phyloP scores from a whole-genome alignment of 176 grass and related monocot genomes.

The Metroxylon sagu region DNA sequence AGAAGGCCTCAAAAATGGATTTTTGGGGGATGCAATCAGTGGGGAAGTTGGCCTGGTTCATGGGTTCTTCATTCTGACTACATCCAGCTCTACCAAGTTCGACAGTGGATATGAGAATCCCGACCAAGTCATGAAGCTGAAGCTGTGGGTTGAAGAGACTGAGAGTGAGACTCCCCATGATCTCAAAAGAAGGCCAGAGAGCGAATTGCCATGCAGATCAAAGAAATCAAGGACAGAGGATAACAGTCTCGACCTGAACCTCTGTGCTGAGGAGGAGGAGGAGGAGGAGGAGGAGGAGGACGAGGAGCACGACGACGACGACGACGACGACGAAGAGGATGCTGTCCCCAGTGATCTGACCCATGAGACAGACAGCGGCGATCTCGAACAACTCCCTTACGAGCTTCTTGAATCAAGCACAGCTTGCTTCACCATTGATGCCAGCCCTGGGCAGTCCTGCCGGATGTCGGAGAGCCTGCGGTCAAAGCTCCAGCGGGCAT shows the following conservation, averaged over 20 bases:
- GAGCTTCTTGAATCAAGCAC: slow-evolving; percentile 1
- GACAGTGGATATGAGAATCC: background rate
- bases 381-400: background rate
- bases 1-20: slow-evolving; percentile 14
- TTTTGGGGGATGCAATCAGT: slow-evolving; percentile 7
- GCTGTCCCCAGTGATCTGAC: background rate
- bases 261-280: background rate
- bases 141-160: slow-evolving; percentile 26
- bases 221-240: background rate
- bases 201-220: background rate
- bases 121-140: slow-evolving; percentile 8
- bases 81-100: slow-evolving; percentile 7
- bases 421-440: slow-evolving; percentile 5
- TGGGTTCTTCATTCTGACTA: slow-evolving; percentile 42
- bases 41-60: background rate
- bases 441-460: background rate
- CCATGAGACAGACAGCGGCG: background rate
- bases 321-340: background rate
- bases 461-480: background rate
- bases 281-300: background rate
- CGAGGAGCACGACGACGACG: background rate
- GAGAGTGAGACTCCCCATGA: background rate
- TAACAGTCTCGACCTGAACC: background rate
- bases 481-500: background rate
- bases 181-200: background rate